These are phyloP conservation scores for Xerophyta viscosa DNA, from an alignment of 106 monocot genomes.

Conservation along the genomic window DNA sequence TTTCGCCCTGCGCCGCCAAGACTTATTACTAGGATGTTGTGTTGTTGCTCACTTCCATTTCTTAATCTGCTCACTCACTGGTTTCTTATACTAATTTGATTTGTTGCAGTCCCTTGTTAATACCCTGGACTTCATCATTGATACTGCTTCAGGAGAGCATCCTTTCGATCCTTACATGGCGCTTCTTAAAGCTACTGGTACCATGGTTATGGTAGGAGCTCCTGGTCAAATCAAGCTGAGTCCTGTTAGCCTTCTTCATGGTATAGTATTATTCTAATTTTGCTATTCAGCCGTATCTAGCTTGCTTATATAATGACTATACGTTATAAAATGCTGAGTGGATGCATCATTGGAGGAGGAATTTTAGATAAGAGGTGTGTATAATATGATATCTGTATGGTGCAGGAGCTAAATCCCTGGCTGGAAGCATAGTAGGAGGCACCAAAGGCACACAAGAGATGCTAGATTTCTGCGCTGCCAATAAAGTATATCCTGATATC, in stretches of 20 bases:
- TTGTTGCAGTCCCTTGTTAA: slow-evolving; percentile 34
- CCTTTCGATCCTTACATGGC: slow-evolving; percentile 87
- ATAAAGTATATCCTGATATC: slow-evolving; percentile 59
- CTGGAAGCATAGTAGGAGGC: slow-evolving; percentile 58
- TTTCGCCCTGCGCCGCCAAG: too few species aligned
- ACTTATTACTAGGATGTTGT: too few species aligned
- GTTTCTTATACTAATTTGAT: neutral
- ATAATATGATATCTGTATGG: too few species aligned
- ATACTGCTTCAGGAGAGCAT: slow-evolving; percentile 79
- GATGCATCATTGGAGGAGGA: too few species aligned
- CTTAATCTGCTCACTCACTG: too few species aligned
- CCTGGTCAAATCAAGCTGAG: slow-evolving; percentile 60
- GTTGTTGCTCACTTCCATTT: too few species aligned
- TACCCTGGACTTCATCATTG: slow-evolving; percentile 78
- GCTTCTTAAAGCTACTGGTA: slow-evolving; percentile 54
- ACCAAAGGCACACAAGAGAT: slow-evolving; percentile 59
- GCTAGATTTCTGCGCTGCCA: slow-evolving; percentile 69
- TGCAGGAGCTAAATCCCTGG: slow-evolving; percentile 40
- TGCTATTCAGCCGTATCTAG: too few species aligned
- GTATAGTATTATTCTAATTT: slow-evolving; percentile 11
- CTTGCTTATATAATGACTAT: too few species aligned
- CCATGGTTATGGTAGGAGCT: slow-evolving; percentile 50
- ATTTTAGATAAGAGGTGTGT: too few species aligned
- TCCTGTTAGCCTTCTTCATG: slow-evolving; percentile 42
- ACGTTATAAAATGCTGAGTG: too few species aligned